phyloP scores from a whole-genome alignment of 2,329 filamentous ascomycete genomes.

The Penicillium sp. region DNA sequence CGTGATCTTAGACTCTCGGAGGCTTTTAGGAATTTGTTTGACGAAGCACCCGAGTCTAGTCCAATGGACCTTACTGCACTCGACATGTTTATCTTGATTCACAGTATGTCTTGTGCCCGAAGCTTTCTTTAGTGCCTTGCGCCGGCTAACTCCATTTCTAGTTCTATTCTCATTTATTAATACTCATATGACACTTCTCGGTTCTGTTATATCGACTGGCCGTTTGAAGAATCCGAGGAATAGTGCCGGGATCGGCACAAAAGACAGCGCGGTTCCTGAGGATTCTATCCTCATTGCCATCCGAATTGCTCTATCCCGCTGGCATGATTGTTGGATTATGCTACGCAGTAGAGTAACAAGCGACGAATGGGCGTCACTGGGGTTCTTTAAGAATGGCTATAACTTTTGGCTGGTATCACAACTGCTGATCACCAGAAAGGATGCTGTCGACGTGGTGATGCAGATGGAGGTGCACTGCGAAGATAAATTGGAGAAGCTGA shows the following conservation, averaged over 20 bases:
- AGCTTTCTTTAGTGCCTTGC: background rate
- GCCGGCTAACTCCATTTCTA: conserved; percentile 12
- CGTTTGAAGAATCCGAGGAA: conserved; percentile 8
- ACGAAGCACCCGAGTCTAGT: conserved; percentile 16
- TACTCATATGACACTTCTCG: conserved; percentile 33
- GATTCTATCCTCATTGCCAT: conserved; percentile 27
- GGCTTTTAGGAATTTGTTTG: conserved; percentile 36
- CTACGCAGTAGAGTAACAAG: conserved; percentile 26
- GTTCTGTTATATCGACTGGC: conserved; percentile 20
- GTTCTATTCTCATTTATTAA: conserved; percentile 37
- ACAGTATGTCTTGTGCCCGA: conserved; percentile 25
- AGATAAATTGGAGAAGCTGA: conserved; percentile 37
- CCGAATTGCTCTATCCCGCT: conserved; percentile 30
- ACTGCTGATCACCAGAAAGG: conserved; percentile 35
- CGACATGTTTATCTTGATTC: conserved; percentile 39
- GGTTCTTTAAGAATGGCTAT: conserved; percentile 37
- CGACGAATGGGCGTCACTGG: conserved; percentile 35
- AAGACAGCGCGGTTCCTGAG: conserved; percentile 20
- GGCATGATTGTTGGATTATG: conserved; percentile 34
- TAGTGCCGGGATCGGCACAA: background rate
- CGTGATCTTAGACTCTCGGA: conserved; percentile 32
- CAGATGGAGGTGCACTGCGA: conserved; percentile 40
- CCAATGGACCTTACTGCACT: conserved; percentile 26
- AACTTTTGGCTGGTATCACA: conserved; percentile 39
- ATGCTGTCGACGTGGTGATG: conserved; percentile 38